Evolutionary conservation across 2,329 filamentous ascomycete genomes (phyloP).

Genomic region (Aspergillus pseudoterreus): DNA sequence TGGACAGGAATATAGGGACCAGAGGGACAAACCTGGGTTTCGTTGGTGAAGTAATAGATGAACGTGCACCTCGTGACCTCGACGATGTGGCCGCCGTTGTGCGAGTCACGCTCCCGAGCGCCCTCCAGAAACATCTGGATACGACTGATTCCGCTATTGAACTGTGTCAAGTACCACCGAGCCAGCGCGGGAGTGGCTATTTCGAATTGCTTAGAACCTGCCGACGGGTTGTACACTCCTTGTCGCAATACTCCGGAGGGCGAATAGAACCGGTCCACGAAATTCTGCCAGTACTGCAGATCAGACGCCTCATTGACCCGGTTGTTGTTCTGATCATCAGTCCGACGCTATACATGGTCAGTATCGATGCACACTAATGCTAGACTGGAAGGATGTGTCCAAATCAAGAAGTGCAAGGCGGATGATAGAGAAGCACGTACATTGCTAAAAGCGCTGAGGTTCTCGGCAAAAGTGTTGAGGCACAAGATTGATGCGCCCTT

Average conservation of each 20-base stretch:
- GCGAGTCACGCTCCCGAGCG: conserved; percentile 53
- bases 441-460: conserved; percentile 51
- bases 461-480: conserved; percentile 55
- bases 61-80: conserved; percentile 74
- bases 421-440: conserved; percentile 41
- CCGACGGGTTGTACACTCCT: conserved; percentile 54
- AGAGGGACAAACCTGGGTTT: conserved; percentile 66
- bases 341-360: conserved; percentile 41
- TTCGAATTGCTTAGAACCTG: conserved; percentile 76
- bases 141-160: conserved; percentile 77
- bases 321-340: too few species aligned
- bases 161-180: conserved; percentile 86
- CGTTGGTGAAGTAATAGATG: conserved; percentile 84
- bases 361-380: not conserved
- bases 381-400: not conserved
- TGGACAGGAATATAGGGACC: not conserved
- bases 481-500: conserved; percentile 49
- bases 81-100: conserved; percentile 66
- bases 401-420: too few species aligned
- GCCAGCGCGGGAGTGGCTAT: conserved; percentile 77
- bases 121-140: conserved; percentile 84
- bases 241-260: conserved; percentile 72
- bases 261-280: conserved; percentile 80
- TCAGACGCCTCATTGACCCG: conserved; percentile 58
- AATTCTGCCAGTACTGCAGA: conserved; percentile 71